Evolutionary conservation across 495 filamentous ascomycete genomes (phyloP).

Genomic region (Podospora fimiseda): DNA sequence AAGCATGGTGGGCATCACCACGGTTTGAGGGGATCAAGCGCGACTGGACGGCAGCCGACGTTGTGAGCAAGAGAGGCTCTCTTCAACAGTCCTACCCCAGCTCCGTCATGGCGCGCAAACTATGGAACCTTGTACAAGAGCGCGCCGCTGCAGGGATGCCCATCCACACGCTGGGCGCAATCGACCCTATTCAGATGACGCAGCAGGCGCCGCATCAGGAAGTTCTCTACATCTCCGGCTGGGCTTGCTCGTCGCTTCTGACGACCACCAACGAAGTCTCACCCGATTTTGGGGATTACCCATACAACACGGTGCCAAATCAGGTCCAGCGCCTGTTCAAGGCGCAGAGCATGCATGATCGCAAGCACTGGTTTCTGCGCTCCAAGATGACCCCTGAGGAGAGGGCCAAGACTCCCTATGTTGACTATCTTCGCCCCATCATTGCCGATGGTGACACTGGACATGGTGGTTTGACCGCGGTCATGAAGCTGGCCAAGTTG

Average conservation of each 20-base stretch:
- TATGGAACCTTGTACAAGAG: constrained; percentile 81
- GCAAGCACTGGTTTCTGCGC: constrained; percentile 84
- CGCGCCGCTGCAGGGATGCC: constrained; percentile 70
- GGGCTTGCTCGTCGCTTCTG: constrained; percentile 90
- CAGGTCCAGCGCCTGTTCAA: constrained; percentile 95
- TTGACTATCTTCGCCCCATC: constrained; percentile 90
- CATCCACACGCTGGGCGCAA: constrained; percentile 94
- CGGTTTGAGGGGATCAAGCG: constrained; percentile 85
- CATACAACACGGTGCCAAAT: constrained; percentile 97
- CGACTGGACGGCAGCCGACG: constrained; percentile 82
- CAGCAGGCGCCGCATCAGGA: constrained; percentile 96
- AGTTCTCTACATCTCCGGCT: constrained; percentile 90
- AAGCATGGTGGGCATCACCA: constrained; percentile 79
- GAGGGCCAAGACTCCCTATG: constrained; percentile 67
- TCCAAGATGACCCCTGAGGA: constrained; percentile 67
- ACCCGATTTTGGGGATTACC: constrained; percentile 95
- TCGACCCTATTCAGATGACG: constrained; percentile 98
- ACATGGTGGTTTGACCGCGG: constrained; percentile 82
- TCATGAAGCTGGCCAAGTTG: constrained; percentile 93
- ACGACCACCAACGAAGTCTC: constrained; percentile 96
- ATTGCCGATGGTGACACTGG: constrained; percentile 97
- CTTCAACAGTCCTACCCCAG: constrained; percentile 83
- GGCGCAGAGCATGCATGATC: constrained; percentile 92
- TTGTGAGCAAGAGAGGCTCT: constrained; percentile 86
- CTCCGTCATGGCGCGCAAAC: constrained; percentile 86